Base-by-base conservation (phyloP, 495 filamentous ascomycete species). In the Hapsidospora chrysogenum region DNA sequence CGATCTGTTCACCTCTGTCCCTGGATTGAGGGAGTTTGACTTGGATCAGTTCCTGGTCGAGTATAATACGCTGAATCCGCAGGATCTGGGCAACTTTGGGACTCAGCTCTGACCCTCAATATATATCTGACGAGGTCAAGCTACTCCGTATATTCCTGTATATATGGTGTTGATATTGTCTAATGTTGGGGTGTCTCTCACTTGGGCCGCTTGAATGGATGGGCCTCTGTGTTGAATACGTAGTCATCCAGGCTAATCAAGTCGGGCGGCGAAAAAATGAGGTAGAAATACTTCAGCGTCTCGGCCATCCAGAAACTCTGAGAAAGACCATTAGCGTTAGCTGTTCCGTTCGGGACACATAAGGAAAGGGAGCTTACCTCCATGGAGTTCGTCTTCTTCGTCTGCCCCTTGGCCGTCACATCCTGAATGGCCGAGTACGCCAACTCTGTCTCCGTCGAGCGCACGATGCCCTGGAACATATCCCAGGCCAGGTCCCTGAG, bases 181-280 rank as follows among this genome's bases (percentile, higher is more conserved):
- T n/a, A n/a, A n/a, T n/a, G n/a, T n/a, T n/a, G n/a, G n/a, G n/a
- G n/a, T n/a, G n/a, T n/a, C n/a, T n/a, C n/a, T n/a, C n/a, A n/a
- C n/a, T n/a, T n/a, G n/a, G 50, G 47, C 25, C 62, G 40, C 44
- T 43, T 53, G 10, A 94, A 64, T 3, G 79, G 74, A 57, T 92
- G 85, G 4, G 80, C 85, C 58, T 92, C 85, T 1, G 84, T 92
- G 53, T 92, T 92, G 37, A 92, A 74, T 3, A 94, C 78, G 37
- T 81, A 71, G 9, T 83, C 64, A 44, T 83, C 74, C 53, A 92
- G 55, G 50, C 68, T 82, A 18, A 86, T 63, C 20, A 75, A 46
- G 32, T 72, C 64, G 1, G 80, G 76, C 25, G 83, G 76, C 13
- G 71, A 77, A 46, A 89, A 93, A 22, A 85, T 73, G 23, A 92